Base-by-base conservation (phyloP, 2,329 filamentous ascomycete species). In the Ciborinia camelliae region DNA sequence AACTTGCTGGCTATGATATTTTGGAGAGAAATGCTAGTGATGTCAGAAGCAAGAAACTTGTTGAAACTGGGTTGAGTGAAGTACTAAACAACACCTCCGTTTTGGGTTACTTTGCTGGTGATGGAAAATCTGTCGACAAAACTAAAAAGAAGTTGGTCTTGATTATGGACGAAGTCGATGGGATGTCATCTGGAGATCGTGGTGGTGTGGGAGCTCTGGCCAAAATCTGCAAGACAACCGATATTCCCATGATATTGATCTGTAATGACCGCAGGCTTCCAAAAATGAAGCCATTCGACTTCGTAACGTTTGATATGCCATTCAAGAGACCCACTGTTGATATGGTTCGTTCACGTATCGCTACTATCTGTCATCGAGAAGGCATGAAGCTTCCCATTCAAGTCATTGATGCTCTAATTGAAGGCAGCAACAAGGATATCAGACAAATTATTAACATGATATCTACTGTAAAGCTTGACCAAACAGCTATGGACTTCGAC, bases 381-480 rank as follows among this genome's bases (percentile, higher is more conserved):
- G 90, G 90, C 15, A 78, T 99, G 68, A 97, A 93, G 76, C 84
- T 99, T 66, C 90, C 93, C 0, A 80, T 87, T 4, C 85, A 86
- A 62, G 94, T 97, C 23, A 85, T 99, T 64, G 94, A 98, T 75
- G 92, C 93, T 23, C 82, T 99, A 53, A 97, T 99, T 65, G 94
- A 98, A 78, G 95, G 95, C 26, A 96, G 90, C 68, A 91, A 94
- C 77, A 92, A 95, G 64, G 95, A 99, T 75, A 99, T 99, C 68
- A 88, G 95, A 47, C 95, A 98, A 77, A 93, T 98, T 67, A 95
- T 99, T 78, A 99, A 99, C 79, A 99, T 99, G 95, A 84, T 99
- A 63, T 91, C 92, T 0, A 96, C 95, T 0, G 90, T 92, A 57
- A 98, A 97, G 76, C 82, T 99, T 6, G 94, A 97, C 71, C 88